Evolutionary conservation across 139 green algal genomes (phyloP).

Genomic region (Desmodesmus armatus): DNA sequence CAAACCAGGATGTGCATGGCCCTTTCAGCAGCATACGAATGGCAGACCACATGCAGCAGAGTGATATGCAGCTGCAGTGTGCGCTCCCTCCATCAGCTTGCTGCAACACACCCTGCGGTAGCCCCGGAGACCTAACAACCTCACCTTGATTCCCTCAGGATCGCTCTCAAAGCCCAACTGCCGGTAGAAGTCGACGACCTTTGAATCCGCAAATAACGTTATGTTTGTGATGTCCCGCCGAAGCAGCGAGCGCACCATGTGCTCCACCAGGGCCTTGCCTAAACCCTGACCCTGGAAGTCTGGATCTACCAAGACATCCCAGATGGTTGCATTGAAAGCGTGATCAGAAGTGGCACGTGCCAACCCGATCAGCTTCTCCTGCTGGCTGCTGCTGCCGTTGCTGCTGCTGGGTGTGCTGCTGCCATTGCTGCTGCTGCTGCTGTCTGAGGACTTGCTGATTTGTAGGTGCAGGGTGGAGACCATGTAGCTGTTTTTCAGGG

Average conservation of each 20-base stretch:
- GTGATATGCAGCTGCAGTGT: too few species aligned
- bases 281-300: constrained; percentile 92
- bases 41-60: too few species aligned
- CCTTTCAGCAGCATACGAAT: too few species aligned
- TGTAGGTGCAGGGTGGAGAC: constrained; percentile 82
- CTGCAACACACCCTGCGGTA: neutral
- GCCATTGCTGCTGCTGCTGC: constrained; percentile 4
- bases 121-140: constrained; percentile 57
- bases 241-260: constrained; percentile 88
- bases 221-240: constrained; percentile 96
- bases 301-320: constrained; percentile 97
- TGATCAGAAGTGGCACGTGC: constrained; percentile 93
- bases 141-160: constrained; percentile 93
- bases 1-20: too few species aligned
- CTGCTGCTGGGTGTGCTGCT: neutral
- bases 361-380: constrained; percentile 81
- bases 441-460: neutral
- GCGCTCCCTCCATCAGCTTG: neutral
- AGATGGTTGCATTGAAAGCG: constrained; percentile 98
- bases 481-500: constrained; percentile 92
- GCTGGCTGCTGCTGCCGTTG: constrained; percentile 15
- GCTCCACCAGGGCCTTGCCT: constrained; percentile 94
- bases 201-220: constrained; percentile 95
- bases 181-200: constrained; percentile 92
- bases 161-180: constrained; percentile 94